Evolutionary conservation across 2,329 filamentous ascomycete species (phyloP).

Genomic region (Colletotrichum abscissum): DNA sequence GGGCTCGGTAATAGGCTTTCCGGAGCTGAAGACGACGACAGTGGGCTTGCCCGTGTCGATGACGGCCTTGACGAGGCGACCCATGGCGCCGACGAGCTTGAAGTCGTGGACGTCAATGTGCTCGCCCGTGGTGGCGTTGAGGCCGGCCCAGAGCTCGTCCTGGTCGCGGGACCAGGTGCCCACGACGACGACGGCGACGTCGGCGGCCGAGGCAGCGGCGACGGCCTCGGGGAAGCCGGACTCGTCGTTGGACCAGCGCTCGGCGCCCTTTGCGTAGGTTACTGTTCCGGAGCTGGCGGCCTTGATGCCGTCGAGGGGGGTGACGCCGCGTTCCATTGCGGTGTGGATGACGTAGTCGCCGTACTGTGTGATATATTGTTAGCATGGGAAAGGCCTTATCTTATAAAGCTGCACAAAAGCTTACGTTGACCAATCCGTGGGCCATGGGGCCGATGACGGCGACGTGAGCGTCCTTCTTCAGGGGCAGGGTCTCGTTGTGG

Average conservation of each 20-base stretch:
- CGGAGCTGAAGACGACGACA: slow-evolving; percentile 74
- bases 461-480: slow-evolving; percentile 73
- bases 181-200: slow-evolving; percentile 79
- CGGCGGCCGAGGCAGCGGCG: slow-evolving; percentile 72
- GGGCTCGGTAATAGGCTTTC: slow-evolving; percentile 78
- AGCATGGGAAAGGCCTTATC: neutral
- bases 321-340: slow-evolving; percentile 73
- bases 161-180: slow-evolving; percentile 83
- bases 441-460: slow-evolving; percentile 83
- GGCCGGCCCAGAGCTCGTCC: slow-evolving; percentile 73
- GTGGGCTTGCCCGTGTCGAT: slow-evolving; percentile 75
- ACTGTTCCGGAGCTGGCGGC: slow-evolving; percentile 69
- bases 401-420: slow-evolving; percentile 38
- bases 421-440: slow-evolving; percentile 75
- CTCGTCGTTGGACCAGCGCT: slow-evolving; percentile 78
- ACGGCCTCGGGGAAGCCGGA: slow-evolving; percentile 76
- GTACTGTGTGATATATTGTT: slow-evolving; percentile 54
- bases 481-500: slow-evolving; percentile 61
- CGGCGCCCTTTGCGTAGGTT: slow-evolving; percentile 76
- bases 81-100: slow-evolving; percentile 77
- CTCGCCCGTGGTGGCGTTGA: slow-evolving; percentile 81
- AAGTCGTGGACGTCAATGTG: slow-evolving; percentile 75
- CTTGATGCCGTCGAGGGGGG: slow-evolving; percentile 76
- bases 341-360: slow-evolving; percentile 79
- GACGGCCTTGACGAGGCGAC: slow-evolving; percentile 73